These are phyloP conservation scores for Allantophomopsis cytisporea DNA, from an alignment of 2,329 filamentous ascomycete species.

Conservation along the genomic window DNA sequence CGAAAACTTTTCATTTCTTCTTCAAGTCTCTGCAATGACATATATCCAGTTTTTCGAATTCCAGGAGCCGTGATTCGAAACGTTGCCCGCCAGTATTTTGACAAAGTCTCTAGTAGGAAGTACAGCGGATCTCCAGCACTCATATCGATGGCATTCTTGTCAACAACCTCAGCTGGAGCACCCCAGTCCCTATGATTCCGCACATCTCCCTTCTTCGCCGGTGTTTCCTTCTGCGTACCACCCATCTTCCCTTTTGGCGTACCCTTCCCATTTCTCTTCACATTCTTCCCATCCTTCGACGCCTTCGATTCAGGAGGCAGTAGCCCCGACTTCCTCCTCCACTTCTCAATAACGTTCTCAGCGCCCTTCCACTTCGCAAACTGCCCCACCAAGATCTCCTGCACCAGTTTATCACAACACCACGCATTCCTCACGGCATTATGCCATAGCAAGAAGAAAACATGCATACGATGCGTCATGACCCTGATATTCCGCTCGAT, in stretches of 20 bases:
- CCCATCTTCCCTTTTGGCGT: conserved; percentile 13
- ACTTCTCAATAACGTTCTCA: conserved; percentile 55
- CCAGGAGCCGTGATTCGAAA: conserved; percentile 69
- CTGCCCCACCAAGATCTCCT: conserved; percentile 63
- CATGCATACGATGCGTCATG: conserved; percentile 77
- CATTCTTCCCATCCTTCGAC: conserved; percentile 20
- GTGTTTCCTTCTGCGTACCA: conserved; percentile 2
- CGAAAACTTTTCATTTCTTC: conserved; percentile 60
- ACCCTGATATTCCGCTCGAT: conserved; percentile 67
- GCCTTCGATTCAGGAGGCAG: conserved; percentile 24
- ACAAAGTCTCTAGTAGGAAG: conserved; percentile 60
- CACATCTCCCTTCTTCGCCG: conserved; percentile 17
- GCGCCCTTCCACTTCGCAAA: conserved; percentile 49
- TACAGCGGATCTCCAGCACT: conserved; percentile 74
- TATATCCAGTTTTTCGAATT: conserved; percentile 81
- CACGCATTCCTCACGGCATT: conserved; percentile 78
- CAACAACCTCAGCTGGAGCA: conserved; percentile 50
- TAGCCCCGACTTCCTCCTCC: conserved; percentile 55
- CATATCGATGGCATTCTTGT: conserved; percentile 60
- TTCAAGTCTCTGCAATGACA: conserved; percentile 61
- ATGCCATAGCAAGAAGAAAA: conserved; percentile 78
- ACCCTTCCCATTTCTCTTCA: conserved; percentile 18
- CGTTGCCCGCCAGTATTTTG: conserved; percentile 76
- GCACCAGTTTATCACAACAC: conserved; percentile 64
- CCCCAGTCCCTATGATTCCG: conserved; percentile 55